Evolutionary conservation across 2,329 filamentous ascomycete species (phyloP), one percentile per base, ranked within the genome.

Genomic region (Talaromyces albobiverticillius): DNA sequence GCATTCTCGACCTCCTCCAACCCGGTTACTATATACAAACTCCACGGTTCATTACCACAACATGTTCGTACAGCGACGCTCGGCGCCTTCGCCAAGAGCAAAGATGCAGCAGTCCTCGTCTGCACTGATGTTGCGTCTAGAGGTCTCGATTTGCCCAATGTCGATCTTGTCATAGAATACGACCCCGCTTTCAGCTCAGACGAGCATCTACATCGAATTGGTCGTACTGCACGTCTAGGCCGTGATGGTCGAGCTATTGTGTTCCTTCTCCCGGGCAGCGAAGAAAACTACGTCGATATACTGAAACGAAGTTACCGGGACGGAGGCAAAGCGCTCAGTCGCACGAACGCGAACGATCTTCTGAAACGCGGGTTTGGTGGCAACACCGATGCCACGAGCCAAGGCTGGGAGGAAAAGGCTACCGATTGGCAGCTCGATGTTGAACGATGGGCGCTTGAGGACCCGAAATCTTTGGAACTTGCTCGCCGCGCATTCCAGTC

Each of bases 121-220:
- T 95, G 92, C 62, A 99, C 94, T 1, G 94, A 99, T 66, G 94
- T 99, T 48, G 90, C 94, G 11, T 94, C 94, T 18, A 90, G 94
- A 67, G 94, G 94, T 76, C 85, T 99, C 40, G 94, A 99, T 77
- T 83, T 99, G 14, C 93, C 93, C 1, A 93, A 94, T 48, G 90
- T 99, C 49, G 94, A 99, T 69, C 80, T 96, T 18, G 91, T 99
- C 47, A 83, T 99, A 54, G 94, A 99, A 70, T 97, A 96, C 68
- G 94, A 99, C 67, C 92, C 94, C 0, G 90, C 94, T 2, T 97
- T 97, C 73, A 90, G 88, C 67, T 86, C 90, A 22, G 89, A 92
- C 57, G 94, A 99, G 70, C 94, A 99, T 70, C 82, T 96, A 7
- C 94, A 99, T 74, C 87, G 94, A 53, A 90, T 97, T 53, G 94